Evolutionary conservation across 192 early-diverging fungal species (phyloP).

Genomic region (Coemansia sp.): DNA sequence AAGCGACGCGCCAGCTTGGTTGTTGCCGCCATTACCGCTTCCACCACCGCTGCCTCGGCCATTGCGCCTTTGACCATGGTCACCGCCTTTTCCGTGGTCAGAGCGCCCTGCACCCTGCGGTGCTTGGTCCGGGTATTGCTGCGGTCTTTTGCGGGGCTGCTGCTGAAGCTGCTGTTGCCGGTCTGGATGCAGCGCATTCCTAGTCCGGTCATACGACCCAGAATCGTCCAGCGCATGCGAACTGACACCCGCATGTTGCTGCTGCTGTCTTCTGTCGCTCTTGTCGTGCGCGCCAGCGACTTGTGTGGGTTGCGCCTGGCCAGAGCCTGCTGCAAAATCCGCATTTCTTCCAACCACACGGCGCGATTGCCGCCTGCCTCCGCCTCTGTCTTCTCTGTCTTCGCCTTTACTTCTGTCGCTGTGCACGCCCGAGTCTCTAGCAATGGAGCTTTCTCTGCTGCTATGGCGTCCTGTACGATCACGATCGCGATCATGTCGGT

Average conservation of each 20-base stretch:
- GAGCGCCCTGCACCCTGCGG: neutral
- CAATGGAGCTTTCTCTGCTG: slow-evolving; percentile 11
- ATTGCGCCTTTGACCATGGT: slow-evolving; percentile 14
- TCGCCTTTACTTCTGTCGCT: neutral
- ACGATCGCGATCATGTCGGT: slow-evolving; percentile 8
- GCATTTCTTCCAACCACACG: neutral
- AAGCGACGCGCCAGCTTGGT: neutral
- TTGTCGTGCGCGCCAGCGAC: neutral
- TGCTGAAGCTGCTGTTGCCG: slow-evolving; percentile 23
- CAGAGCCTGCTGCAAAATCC: neutral
- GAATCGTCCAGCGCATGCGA: neutral
- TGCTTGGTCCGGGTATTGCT: slow-evolving; percentile 3
- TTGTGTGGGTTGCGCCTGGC: neutral
- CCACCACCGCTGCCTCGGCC: slow-evolving; percentile 2
- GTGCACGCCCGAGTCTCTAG: slow-evolving; percentile 5
- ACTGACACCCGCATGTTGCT: neutral
- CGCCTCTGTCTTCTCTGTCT: slow-evolving; percentile 5
- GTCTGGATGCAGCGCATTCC: neutral
- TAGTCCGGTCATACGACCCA: neutral
- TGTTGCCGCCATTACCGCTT: slow-evolving; percentile 8
- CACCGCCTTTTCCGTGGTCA: neutral
- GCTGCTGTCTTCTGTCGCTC: neutral
- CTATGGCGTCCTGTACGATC: slow-evolving; percentile 14
- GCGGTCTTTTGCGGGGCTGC: slow-evolving; percentile 11
- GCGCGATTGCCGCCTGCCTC: neutral